A percentile compares a stretch with the other conserved stretches of the same genome.
These are phyloP conservation scores for Coccinonectria pachysandricola DNA, from an alignment of 2,329 filamentous ascomycete species.

Conservation along the genomic window DNA sequence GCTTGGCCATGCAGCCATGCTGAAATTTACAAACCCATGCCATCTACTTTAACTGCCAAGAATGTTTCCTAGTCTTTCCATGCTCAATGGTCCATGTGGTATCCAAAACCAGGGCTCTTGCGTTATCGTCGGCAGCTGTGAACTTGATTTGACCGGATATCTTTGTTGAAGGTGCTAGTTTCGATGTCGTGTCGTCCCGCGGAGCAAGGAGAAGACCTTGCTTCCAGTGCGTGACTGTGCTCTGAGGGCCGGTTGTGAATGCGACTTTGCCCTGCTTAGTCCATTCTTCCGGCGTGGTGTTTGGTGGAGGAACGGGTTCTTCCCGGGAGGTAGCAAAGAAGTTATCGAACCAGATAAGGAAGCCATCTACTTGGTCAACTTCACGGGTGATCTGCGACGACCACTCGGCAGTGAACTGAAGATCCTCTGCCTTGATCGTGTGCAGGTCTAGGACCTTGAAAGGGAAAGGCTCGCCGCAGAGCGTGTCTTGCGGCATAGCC, in stretches of 20 bases:
- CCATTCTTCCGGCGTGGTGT: slow-evolving; percentile 54
- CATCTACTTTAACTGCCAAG: slow-evolving; percentile 38
- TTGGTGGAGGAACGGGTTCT: slow-evolving; percentile 36
- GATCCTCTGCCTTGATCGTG: slow-evolving; percentile 57
- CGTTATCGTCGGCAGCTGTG: slow-evolving; percentile 56
- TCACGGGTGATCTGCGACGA: slow-evolving; percentile 48
- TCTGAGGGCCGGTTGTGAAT: slow-evolving; percentile 77
- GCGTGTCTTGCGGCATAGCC: slow-evolving; percentile 49
- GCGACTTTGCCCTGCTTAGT: slow-evolving; percentile 53
- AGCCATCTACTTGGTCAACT: slow-evolving; percentile 68
- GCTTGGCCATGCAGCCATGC: no score
- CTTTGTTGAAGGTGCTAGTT: slow-evolving; percentile 42
- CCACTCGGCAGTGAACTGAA: slow-evolving; percentile 66
- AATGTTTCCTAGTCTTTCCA: slow-evolving; percentile 32
- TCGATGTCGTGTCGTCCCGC: slow-evolving; percentile 35
- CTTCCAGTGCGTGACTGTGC: slow-evolving; percentile 79
- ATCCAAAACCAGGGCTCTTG: slow-evolving; percentile 56
- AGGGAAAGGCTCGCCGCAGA: slow-evolving; percentile 50
- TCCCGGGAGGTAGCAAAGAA: slow-evolving; percentile 65
- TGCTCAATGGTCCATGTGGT: slow-evolving; percentile 48
- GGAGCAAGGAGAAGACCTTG: slow-evolving; percentile 69
- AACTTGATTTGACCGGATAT: slow-evolving; percentile 62
- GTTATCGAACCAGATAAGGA: slow-evolving; percentile 87
- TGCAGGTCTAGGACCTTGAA: slow-evolving; percentile 73
- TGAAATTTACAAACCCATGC: background rate